Evolutionary conservation across 257 asterid species (phyloP).

Genomic region (Solanum infundibuliforme): DNA sequence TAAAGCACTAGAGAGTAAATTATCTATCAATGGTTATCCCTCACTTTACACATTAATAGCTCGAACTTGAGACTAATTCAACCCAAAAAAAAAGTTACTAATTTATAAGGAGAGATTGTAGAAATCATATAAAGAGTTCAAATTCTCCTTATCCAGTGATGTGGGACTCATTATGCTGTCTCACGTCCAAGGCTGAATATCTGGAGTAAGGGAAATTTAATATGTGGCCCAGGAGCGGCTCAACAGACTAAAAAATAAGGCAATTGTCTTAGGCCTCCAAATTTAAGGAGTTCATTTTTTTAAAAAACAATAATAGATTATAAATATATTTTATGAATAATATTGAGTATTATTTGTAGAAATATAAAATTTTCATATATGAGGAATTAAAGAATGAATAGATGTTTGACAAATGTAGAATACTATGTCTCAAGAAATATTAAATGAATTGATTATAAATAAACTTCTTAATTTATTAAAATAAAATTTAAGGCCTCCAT

Average conservation of each 20-base stretch:
- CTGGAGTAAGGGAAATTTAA: not conserved
- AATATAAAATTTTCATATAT: too few species aligned
- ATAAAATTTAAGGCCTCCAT: too few species aligned
- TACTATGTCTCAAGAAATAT: not conserved
- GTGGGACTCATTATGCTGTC: not conserved
- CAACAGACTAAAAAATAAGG: not conserved
- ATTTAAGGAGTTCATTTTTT: not conserved
- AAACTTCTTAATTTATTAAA: too few species aligned
- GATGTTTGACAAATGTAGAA: not conserved
- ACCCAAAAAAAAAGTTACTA: too few species aligned
- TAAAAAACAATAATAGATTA: not conserved
- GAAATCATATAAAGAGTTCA: too few species aligned
- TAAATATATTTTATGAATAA: too few species aligned
- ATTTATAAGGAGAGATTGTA: not conserved
- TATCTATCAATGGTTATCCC: not conserved
- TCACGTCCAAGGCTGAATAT: too few species aligned
- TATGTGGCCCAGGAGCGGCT: not conserved
- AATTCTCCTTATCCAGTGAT: not conserved
- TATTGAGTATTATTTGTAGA: not conserved
- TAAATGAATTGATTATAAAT: too few species aligned
- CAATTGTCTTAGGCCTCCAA: not conserved
- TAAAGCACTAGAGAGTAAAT: not conserved
- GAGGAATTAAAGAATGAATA: not conserved
- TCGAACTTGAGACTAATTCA: too few species aligned
- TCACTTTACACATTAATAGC: too few species aligned